A percentile compares a stretch with the other conserved stretches of the same genome.
Conservation (phyloP, 257 asterid species). For the Solanum stenotomum region DNA sequence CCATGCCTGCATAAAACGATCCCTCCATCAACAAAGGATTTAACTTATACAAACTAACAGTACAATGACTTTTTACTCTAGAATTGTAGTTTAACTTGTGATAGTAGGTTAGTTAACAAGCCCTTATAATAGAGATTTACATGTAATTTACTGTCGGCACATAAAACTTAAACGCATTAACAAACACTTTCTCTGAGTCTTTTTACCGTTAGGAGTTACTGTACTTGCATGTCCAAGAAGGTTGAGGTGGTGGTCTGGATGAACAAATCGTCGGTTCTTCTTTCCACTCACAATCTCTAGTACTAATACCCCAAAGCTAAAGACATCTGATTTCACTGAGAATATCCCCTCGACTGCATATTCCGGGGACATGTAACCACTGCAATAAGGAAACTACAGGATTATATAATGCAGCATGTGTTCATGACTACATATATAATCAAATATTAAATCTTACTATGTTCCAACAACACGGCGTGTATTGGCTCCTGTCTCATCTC, state of each 20-base stretch:
- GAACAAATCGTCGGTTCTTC: conserved; percentile 15
- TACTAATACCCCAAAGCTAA: conserved; percentile 20
- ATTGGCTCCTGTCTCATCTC: conserved; percentile 30
- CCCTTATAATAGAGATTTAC: neutral
- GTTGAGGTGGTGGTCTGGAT: conserved; percentile 16
- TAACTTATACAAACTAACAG: neutral
- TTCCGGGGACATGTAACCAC: conserved; percentile 14
- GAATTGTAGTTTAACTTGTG: neutral
- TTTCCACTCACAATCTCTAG: conserved; percentile 24
- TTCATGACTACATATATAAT: neutral
- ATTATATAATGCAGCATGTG: neutral
- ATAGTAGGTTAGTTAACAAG: neutral
- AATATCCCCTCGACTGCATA: conserved; percentile 18
- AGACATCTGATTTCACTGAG: conserved; percentile 25
- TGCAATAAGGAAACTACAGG: neutral
- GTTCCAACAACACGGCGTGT: conserved; percentile 44
- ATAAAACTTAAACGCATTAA: neutral
- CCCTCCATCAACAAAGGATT: neutral
- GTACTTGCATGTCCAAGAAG: conserved; percentile 22
- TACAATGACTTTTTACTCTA: neutral
- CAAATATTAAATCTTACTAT: conserved; percentile 19
- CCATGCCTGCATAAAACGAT: conserved; percentile 19
- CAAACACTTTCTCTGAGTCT: neutral
- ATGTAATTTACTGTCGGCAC: neutral
- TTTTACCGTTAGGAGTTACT: neutral